Evolutionary conservation across 2,329 filamentous ascomycete genomes (phyloP).

Genomic region (Ophiocordyceps camponoti-rufipedis): DNA sequence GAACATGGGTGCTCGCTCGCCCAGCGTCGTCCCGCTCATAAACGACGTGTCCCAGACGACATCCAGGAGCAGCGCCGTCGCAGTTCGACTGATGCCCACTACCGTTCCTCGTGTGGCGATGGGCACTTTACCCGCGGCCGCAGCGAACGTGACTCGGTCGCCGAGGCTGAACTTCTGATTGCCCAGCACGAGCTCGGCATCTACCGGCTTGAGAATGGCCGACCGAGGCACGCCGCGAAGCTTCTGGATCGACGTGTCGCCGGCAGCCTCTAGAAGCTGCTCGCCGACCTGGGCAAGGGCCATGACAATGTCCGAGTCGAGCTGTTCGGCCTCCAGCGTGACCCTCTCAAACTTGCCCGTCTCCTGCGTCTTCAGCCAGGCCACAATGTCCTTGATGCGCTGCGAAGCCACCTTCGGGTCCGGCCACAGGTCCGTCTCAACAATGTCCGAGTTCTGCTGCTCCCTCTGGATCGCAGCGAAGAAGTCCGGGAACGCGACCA

Average conservation of each 20-base stretch:
- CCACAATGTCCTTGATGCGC: constrained; percentile 83
- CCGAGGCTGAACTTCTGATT: constrained; percentile 72
- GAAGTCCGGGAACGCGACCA: constrained; percentile 88
- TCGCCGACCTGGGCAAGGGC: constrained; percentile 64
- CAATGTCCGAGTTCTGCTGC: constrained; percentile 67
- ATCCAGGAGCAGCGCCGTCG: constrained; percentile 68
- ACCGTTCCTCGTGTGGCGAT: constrained; percentile 85
- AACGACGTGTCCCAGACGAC: constrained; percentile 88
- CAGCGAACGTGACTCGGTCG: constrained; percentile 83
- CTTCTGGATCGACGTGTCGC: constrained; percentile 43
- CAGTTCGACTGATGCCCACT: constrained; percentile 80
- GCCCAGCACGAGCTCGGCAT: constrained; percentile 83
- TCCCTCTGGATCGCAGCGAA: constrained; percentile 76
- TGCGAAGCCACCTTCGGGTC: constrained; percentile 49
- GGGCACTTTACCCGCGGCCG: constrained; percentile 84
- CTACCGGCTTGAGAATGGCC: constrained; percentile 78
- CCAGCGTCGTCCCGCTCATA: constrained; percentile 89
- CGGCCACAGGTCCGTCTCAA: constrained; percentile 74
- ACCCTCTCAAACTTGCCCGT: constrained; percentile 87
- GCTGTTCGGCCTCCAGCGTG: constrained; percentile 89
- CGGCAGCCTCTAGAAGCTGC: constrained; percentile 29
- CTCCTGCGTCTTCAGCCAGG: constrained; percentile 84
- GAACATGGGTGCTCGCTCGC: constrained; percentile 82
- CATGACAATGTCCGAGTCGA: constrained; percentile 80
- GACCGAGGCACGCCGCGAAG: constrained; percentile 69